Base-by-base conservation (phyloP, 345 rosid species). In the Ceriops decandra region DNA sequence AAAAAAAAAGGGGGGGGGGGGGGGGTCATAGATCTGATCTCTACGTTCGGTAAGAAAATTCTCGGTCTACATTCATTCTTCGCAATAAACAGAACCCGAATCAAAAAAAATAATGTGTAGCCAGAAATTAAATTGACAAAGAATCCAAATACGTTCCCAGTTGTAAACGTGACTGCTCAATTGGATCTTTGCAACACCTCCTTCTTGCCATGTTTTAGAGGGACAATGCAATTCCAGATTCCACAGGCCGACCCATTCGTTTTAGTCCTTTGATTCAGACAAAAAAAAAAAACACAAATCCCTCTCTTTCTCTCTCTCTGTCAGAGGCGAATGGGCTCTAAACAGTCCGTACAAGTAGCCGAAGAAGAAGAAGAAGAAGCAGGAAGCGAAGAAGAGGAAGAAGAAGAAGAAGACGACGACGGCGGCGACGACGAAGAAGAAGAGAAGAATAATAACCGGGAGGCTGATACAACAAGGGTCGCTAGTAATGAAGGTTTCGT, bases 301-400 rank as follows among this genome's bases (percentile, higher is more conserved):
- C 7, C 36, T 33, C 10, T 33, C 36, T 7, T 10, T 33, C 10
- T 33, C 36, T 33, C 36, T n/a, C 28, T 22, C 1, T 21, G 5
- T 15, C 17, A 8, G 17, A 24, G 59, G 28, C 28, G 2, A 56
- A 91, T 91, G 96, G 97, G 97, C 52, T 77, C 97, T 52, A 64
- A 74, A 49, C 89, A 91, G 62, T 91, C 97, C 63, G 69, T 74
- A 2, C 85, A 73, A 74, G 79, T 53, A 10, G 77, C 53, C n/a
- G 78, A 76, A 1, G 85, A 75, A 66, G 74, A 76, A 77, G 78
- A 76, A 1, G 85, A 75, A 66, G 74, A 76, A 20, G 88, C 26
- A 68, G 1, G 87, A 83, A 19, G 85, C n/a, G 78, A 76, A 1
- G 85, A 75, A 66, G 74, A 76, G 85, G 74, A 76, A 20, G 88